Evolutionary conservation across 768 basidiomycete genomes (phyloP).

Genomic region (Mrakia blollopis): DNA sequence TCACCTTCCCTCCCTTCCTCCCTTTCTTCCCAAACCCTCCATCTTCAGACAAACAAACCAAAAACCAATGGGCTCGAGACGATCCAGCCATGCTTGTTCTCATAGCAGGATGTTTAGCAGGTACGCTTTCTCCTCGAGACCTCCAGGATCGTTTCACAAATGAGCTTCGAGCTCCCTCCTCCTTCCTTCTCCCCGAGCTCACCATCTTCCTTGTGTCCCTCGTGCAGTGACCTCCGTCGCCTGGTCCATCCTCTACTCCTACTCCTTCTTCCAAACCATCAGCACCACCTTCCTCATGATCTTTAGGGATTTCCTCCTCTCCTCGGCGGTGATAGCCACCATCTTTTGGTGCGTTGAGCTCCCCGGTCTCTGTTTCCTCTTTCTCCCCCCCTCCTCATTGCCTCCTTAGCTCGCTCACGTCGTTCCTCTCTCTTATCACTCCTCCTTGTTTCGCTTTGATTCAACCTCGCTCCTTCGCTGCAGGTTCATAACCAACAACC

Average conservation of each 20-base stretch:
- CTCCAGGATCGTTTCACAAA: no score
- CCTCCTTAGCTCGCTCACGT: background rate
- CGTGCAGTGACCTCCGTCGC: conserved; percentile 66
- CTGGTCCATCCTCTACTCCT: conserved; percentile 81
- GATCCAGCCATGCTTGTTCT: conserved; percentile 92
- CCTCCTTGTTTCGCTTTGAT: conserved; percentile 14
- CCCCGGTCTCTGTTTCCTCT: no score
- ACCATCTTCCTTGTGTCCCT: background rate
- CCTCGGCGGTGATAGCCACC: conserved; percentile 69
- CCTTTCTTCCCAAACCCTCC: background rate
- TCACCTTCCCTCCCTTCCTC: conserved; percentile 1
- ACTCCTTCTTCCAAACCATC: conserved; percentile 55
- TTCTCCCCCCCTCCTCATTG: no score
- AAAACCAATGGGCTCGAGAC: conserved; percentile 96
- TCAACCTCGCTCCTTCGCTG: no score
- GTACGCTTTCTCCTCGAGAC: conserved; percentile 47
- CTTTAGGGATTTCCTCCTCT: conserved; percentile 76
- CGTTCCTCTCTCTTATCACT: conserved; percentile 33
- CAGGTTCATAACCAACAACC: conserved; percentile 67
- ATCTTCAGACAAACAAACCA: conserved; percentile 63
- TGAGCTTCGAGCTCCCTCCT: background rate
- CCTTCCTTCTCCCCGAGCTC: background rate
- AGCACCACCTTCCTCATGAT: conserved; percentile 74
- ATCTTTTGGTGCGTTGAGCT: conserved; percentile 59
- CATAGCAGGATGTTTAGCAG: conserved; percentile 68